Evolutionary conservation across 805 yeast species (phyloP).

Genomic region (Grigorovia transvaalensis): DNA sequence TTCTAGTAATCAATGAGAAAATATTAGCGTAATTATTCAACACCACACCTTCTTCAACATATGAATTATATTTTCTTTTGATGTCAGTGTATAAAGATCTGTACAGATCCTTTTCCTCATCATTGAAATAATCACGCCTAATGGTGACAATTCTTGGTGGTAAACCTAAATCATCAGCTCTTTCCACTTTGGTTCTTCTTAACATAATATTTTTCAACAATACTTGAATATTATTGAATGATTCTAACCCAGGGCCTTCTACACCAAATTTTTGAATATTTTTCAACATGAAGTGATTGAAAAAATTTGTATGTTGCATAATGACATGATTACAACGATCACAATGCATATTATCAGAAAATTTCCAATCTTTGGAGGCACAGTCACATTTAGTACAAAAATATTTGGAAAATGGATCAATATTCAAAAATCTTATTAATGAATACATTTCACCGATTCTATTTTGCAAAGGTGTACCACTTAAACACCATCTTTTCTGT

Average conservation of each 20-base stretch:
- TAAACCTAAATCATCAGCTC: conserved; percentile 94
- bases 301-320: conserved; percentile 90
- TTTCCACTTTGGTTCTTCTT: conserved; percentile 87
- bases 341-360: conserved; percentile 74
- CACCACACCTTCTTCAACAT: conserved; percentile 93
- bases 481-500: conserved; percentile 76
- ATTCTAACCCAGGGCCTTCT: conserved; percentile 67
- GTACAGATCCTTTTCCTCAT: conserved; percentile 89
- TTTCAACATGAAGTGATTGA: conserved; percentile 91
- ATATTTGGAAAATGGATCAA: conserved; percentile 80
- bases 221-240: conserved; percentile 67
- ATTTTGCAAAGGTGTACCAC: conserved; percentile 96
- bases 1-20: conserved; percentile 88
- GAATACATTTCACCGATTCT: conserved; percentile 96
- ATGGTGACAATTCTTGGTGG: conserved; percentile 94
- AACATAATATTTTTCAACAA: conserved; percentile 76
- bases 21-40: conserved; percentile 94
- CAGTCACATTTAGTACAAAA: conserved; percentile 93
- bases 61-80: conserved; percentile 78
- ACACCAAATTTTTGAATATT: conserved; percentile 83
- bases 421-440: conserved; percentile 68
- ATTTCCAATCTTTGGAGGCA: conserved; percentile 71
- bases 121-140: conserved; percentile 78
- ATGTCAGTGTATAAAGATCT: conserved; percentile 80
- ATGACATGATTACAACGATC: conserved; percentile 83